Base-by-base conservation (phyloP, 2,329 filamentous ascomycete genomes). In the Pyricularia sp. region DNA sequence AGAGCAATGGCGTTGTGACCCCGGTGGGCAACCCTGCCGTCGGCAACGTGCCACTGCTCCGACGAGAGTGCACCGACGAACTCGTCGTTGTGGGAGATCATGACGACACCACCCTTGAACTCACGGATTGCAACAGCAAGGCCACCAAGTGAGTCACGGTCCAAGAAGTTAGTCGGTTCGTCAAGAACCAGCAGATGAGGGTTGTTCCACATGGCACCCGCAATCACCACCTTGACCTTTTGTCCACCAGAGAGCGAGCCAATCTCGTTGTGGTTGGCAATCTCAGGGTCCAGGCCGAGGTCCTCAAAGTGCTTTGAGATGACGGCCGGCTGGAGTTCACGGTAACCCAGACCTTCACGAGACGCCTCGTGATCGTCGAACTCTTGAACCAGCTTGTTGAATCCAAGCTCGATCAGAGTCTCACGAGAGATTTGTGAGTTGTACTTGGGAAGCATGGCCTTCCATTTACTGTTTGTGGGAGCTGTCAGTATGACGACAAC, bases 81-180 rank as follows among this genome's bases (percentile, higher is more conserved):
- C 80, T 99, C 95, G 78, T 98, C 94, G 86, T 99, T 98, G 83
- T 99, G 95, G 71, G 94, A 97, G 80, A 99, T 99, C 90, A 99
- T 97, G 72, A 99, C 94, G 2, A 99, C 95, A 79, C 95, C 95
- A 73, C 95, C 95, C 84, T 93, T 96, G 88, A 96, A 99, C 77
- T 98, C 95, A 74, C 94, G 92, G 76, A 99, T 98, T 73, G 95
- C 95, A 59, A 97, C 93, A n/a, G 95, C 94, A 69, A 99, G 87
- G 79, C 94, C 95, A 77, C 95, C 96, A 23, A 99, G 90, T 20
- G 94, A 97, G 82, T 99, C 95, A 75, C 95, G 93, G 78, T 99
- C 95, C 84, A 99, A 89, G 87, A 97, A 99, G 84, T 99, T 99
- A 78, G 95, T 98, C 70, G 95, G 95, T 82, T 99, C 94, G 86